Conservation (phyloP, 768 basidiomycete genomes). For the Lactifluus echinatus region DNA sequence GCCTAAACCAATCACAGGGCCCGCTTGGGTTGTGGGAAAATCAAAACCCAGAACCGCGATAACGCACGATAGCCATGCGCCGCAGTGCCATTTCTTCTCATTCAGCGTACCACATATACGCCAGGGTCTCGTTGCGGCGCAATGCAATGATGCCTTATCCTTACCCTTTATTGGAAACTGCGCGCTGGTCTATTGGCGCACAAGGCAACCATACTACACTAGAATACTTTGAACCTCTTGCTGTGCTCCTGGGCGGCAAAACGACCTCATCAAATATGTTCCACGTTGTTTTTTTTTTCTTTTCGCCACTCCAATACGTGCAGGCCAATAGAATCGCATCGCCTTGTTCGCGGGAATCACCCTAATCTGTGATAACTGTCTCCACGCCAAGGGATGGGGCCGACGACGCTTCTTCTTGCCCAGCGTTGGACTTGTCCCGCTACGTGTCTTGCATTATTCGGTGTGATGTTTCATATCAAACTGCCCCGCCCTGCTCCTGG, state of each 20-base stretch:
- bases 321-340: not conserved
- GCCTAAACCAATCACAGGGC: not conserved
- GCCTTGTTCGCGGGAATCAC: not conserved
- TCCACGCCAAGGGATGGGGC: not conserved
- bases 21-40: not conserved
- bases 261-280: not conserved
- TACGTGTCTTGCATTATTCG: too few species aligned
- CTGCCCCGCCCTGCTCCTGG: too few species aligned
- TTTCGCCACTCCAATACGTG: not conserved
- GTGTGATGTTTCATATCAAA: too few species aligned
- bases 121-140: conserved; percentile 9
- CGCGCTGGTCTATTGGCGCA: not conserved
- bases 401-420: too few species aligned
- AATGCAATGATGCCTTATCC: conserved; percentile 1
- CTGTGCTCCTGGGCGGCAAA: not conserved
- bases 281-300: not conserved
- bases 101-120: not conserved
- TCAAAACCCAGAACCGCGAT: not conserved
- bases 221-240: not conserved
- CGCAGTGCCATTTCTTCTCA: not conserved
- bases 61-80: conserved; percentile 6
- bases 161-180: not conserved
- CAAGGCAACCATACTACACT: not conserved
- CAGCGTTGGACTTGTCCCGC: too few species aligned
- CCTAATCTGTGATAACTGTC: not conserved